Base-by-base conservation (phyloP, 768 basidiomycete genomes). In the Asterophora lycoperdoides region DNA sequence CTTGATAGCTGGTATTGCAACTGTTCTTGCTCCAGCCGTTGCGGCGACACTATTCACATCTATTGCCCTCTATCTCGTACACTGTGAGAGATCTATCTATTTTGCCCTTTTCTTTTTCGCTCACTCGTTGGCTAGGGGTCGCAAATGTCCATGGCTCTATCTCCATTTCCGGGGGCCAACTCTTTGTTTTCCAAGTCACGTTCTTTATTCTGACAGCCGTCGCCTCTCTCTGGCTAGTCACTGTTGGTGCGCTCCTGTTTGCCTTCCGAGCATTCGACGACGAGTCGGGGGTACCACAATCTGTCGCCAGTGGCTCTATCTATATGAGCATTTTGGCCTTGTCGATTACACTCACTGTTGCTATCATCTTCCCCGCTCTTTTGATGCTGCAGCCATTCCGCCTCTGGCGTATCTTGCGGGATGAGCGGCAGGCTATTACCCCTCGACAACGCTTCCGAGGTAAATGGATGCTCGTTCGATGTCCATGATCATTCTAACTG, bases 391-490 rank as follows among this genome's bases (percentile, higher is more conserved):
- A 89, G 62, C 86, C 86, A 7, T 52, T 76, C 30, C 75, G 81
- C 26, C 64, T 90, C 19, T 80, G 79, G 77, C 70, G 64, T 42
- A 76, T 84, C 15, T 51, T 79, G 34, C 71, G 72, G 26, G 74
- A 78, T 3, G 79, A 85, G 60, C 75, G 68, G 50, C 69, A 73
- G 28, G 82, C 84, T 8, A 58, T 85, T 17, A 93, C 89, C 7
- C 89, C 89, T 38, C 74, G 89, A 33, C 84, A 91, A 63, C 73
- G 79, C 15, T 93, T 90, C 68, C 70, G 89, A 70, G 80, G 89
- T 89, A 56, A 49, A 79, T 65, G 10, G 20, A 13, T 43, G 30
- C 23, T 43, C 41, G 33, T 41, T 33, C 11, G 28, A 23, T 26
- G 35, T 33, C 36, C 49, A 48, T 38, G 41, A 47, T 44, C 19